A percentile compares a stretch with the other conserved stretches of the same genome.
Conservation (phyloP, 2,329 filamentous ascomycete species). For the Cytospora chrysosperma region DNA sequence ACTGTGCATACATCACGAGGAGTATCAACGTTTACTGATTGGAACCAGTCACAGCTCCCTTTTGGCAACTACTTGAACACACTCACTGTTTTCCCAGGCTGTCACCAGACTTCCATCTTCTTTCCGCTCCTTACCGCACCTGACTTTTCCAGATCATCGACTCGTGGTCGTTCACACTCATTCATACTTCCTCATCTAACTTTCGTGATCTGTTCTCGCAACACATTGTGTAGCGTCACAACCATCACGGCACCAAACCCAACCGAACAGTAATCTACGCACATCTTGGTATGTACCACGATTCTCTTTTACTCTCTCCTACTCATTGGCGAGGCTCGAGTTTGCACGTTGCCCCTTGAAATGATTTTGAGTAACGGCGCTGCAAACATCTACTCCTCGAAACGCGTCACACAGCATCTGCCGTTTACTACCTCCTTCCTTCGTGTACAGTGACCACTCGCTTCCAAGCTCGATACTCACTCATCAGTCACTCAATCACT, state of each 20-base stretch:
- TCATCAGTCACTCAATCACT: slow-evolving; percentile 5
- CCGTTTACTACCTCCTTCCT: slow-evolving; percentile 7
- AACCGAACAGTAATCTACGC: slow-evolving; percentile 6
- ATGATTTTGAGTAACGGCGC: slow-evolving; percentile 19
- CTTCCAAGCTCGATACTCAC: background rate
- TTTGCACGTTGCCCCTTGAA: slow-evolving; percentile 17
- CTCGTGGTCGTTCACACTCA: background rate
- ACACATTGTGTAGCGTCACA: slow-evolving; percentile 13
- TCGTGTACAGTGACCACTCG: slow-evolving; percentile 15
- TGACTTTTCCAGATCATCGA: background rate
- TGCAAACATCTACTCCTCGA: slow-evolving; percentile 24
- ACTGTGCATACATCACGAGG: slow-evolving; percentile 11
- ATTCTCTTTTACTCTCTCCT: background rate
- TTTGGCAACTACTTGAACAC: background rate
- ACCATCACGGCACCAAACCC: background rate
- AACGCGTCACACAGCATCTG: slow-evolving; percentile 23
- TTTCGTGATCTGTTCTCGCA: background rate
- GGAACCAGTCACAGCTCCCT: background rate
- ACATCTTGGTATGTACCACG: slow-evolving; percentile 15
- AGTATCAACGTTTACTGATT: background rate
- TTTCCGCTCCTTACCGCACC: background rate
- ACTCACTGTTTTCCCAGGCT: background rate
- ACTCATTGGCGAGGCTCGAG: background rate
- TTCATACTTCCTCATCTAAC: background rate
- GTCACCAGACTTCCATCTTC: background rate